Evolutionary conservation across 2,329 filamentous ascomycete genomes (phyloP).

Genomic region (Metarhizium humberi): DNA sequence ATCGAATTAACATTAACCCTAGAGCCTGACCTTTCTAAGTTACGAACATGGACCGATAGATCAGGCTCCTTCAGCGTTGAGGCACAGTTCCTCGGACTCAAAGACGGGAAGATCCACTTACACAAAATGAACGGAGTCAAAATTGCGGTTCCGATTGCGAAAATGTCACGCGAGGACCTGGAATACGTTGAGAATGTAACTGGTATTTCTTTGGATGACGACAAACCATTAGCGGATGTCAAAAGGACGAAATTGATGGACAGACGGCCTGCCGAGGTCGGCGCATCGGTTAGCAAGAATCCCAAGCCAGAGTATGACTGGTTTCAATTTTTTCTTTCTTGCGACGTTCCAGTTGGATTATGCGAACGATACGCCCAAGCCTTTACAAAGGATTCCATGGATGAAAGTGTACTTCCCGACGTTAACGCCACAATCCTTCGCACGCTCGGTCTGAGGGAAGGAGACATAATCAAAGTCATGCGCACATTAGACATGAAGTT

Average conservation of each 20-base stretch:
- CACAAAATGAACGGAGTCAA: constrained; percentile 98
- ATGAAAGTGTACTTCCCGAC: constrained; percentile 83
- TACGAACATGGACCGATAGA: constrained; percentile 90
- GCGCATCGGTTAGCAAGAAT: constrained; percentile 51
- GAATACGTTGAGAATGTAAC: constrained; percentile 87
- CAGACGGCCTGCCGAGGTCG: constrained; percentile 30
- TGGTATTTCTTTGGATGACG: constrained; percentile 85
- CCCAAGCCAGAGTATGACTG: constrained; percentile 81
- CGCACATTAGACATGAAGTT: constrained; percentile 77
- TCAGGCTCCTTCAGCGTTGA: constrained; percentile 96
- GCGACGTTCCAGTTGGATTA: constrained; percentile 83
- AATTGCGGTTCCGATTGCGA: constrained; percentile 88
- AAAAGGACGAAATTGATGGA: constrained; percentile 40
- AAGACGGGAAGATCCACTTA: constrained; percentile 93
- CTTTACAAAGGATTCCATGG: constrained; percentile 88
- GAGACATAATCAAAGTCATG: constrained; percentile 94
- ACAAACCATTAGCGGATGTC: constrained; percentile 85
- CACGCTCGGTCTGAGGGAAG: constrained; percentile 87
- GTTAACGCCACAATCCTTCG: constrained; percentile 76
- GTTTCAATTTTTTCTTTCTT: constrained; percentile 96
- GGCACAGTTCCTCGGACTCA: constrained; percentile 87
- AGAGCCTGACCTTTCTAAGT: constrained; percentile 77
- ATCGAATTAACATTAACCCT: constrained; percentile 3
- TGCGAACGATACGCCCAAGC: constrained; percentile 91
- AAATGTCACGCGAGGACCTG: constrained; percentile 92